Percentiles rank a stretch among this genome's conserved stretches.
Evolutionary conservation across 768 basidiomycete genomes (phyloP).

Genomic region (Termitomyces sp.): DNA sequence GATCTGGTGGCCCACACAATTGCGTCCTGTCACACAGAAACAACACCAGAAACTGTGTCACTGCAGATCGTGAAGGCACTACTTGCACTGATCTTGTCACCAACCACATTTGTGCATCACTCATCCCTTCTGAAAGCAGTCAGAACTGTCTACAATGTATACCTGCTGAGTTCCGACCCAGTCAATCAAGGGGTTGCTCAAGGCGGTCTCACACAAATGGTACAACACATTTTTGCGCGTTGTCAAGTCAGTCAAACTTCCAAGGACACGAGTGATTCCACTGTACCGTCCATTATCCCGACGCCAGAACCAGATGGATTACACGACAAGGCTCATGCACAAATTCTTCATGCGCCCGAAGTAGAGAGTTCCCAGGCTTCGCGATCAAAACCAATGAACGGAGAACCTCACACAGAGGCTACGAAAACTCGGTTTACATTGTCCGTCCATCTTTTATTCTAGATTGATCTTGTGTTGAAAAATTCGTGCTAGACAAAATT

Average conservation of each 20-base stretch:
- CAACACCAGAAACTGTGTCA: constrained; percentile 85
- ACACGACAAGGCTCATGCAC: neutral
- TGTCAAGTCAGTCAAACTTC: constrained; percentile 41
- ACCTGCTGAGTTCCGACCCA: constrained; percentile 82
- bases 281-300: constrained; percentile 7
- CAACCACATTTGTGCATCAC: constrained; percentile 87
- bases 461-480: neutral
- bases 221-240: constrained; percentile 91
- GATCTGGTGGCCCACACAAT: constrained; percentile 95
- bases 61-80: constrained; percentile 96
- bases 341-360: neutral
- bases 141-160: constrained; percentile 97
- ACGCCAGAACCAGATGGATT: constrained; percentile 10
- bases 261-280: constrained; percentile 15
- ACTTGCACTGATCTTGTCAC: constrained; percentile 82
- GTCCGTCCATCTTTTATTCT: constrained; percentile 7
- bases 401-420: neutral
- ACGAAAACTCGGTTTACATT: constrained; percentile 9
- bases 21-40: constrained; percentile 85
- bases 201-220: constrained; percentile 96
- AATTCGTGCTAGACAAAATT: constrained; percentile 25
- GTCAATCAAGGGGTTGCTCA: constrained; percentile 98
- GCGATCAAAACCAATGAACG: constrained; percentile 6
- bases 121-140: constrained; percentile 94
- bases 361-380: constrained; percentile 7